A percentile compares a stretch with the other conserved stretches of the same genome.
Conservation (phyloP, 306 rosid genomes). For the Prunus dulcis region DNA sequence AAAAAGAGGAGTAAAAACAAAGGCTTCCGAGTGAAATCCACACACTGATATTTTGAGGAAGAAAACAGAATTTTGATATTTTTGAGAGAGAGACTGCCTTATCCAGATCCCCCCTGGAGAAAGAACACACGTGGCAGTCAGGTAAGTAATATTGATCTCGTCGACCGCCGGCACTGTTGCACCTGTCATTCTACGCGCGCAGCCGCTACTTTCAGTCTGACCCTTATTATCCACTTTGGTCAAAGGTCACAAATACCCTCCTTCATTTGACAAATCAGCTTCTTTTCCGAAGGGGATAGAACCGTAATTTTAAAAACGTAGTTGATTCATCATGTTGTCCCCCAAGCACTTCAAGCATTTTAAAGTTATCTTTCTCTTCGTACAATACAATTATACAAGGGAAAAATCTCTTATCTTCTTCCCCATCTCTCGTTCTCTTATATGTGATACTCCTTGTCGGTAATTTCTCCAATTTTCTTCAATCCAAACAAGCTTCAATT, state of each 20-base stretch:
- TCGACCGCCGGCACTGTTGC: conserved; percentile 30
- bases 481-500: not conserved
- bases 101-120: conserved; percentile 29
- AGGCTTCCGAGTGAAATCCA: not conserved
- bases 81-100: conserved; percentile 13
- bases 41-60: conserved; percentile 1
- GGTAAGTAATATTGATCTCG: conserved; percentile 11
- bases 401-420: conserved; percentile 49
- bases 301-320: not conserved
- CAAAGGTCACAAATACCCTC: conserved; percentile 30
- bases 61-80: conserved; percentile 12
- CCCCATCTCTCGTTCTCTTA: conserved; percentile 22
- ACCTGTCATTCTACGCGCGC: conserved; percentile 19
- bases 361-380: not conserved
- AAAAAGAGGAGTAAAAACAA: not conserved
- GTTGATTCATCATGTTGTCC: not conserved
- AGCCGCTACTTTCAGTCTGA: conserved; percentile 5
- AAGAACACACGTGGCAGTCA: conserved; percentile 40
- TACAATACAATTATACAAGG: not conserved
- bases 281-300: not conserved
- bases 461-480: not conserved
- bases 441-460: conserved; percentile 12
- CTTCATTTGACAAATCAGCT: not conserved
- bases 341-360: not conserved
- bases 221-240: not conserved